A percentile compares a stretch with the other conserved stretches of the same genome.
These are phyloP conservation scores for Pyrus pyrifolia DNA, from an alignment of 306 rosid genomes.

Conservation along the genomic window DNA sequence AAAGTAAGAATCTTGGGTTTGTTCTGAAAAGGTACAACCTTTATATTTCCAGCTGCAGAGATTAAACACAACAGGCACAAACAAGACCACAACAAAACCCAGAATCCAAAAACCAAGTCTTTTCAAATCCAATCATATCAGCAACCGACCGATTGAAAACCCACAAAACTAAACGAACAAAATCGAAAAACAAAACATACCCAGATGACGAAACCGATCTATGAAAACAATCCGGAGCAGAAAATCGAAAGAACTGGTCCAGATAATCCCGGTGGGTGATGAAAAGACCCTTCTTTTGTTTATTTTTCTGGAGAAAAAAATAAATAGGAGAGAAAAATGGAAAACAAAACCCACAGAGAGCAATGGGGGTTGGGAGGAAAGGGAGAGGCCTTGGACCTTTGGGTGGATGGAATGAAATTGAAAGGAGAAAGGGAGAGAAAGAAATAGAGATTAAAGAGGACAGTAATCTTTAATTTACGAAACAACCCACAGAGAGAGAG, in stretches of 20 bases:
- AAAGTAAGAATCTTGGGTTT: slow-evolving; percentile 3
- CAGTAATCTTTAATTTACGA: slow-evolving; percentile 44
- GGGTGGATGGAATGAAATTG: slow-evolving; percentile 51
- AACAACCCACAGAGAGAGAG: slow-evolving; percentile 38
- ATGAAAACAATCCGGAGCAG: slow-evolving; percentile 18
- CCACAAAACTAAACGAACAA: slow-evolving; percentile 4
- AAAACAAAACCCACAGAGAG: slow-evolving; percentile 40
- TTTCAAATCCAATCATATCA: slow-evolving; percentile 20
- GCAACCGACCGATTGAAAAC: slow-evolving; percentile 29
- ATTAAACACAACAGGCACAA: neutral
- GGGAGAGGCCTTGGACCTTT: slow-evolving; percentile 30
- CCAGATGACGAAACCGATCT: slow-evolving; percentile 49
- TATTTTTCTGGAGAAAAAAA: slow-evolving; percentile 8
- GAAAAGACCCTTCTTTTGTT: slow-evolving; percentile 3
- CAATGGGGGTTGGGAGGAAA: slow-evolving; percentile 28
- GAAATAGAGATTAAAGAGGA: slow-evolving; percentile 43
- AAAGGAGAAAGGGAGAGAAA: slow-evolving; percentile 12
- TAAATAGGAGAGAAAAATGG: slow-evolving; percentile 21
- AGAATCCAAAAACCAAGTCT: slow-evolving; percentile 22
- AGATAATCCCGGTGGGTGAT: neutral
- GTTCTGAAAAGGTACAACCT: neutral
- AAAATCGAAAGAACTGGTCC: slow-evolving; percentile 19
- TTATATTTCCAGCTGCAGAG: neutral
- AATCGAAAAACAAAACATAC: slow-evolving; percentile 25
- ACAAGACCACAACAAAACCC: neutral